Base-by-base conservation (phyloP, 176 grass and related monocot species). In the Oryza meridionalis region DNA sequence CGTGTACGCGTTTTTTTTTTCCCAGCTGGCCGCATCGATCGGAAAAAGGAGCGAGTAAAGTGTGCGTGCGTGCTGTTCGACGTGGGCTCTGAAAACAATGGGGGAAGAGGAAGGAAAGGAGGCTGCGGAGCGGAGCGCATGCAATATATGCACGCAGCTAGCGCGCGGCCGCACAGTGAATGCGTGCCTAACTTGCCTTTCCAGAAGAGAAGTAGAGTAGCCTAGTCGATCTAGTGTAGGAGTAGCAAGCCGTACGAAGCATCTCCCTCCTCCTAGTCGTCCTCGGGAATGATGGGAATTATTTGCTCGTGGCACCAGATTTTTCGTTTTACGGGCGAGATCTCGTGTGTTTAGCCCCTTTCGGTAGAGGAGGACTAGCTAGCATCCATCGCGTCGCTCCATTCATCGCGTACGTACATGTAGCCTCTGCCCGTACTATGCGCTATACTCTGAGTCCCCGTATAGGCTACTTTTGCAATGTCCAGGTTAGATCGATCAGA, bases 241-340 rank as follows among this genome's bases (percentile, higher is more conserved):
- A 35, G 33, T 5, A 5, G 33, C 33, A 35, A 21, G 6, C 6
- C 17, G 49, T 70, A 49, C 47, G 13, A 35, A 2, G 6, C 9
- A 10, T 10, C 42, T 43, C 42, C 42, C 29, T 35, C 38, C 19
- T 62, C 14, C 76, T 46, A 68, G 15, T 22, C 37, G 6, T 25
- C 80, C 88, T 97, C 86, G 95, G 90, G 88, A 94, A 97, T 83
- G 94, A 94, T 77, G 83, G 43, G 84, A 79, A 90, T 88, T 88
- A 82, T 82, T 90, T 82, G 78, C 88, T 77, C 49, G 78, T 40
- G 78, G 75, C 72, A 78, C 82, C 78, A 64, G 65, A 9, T 64
- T 42, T 80, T 81, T 77, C 46, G 47, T 61, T 91, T 5, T n/a
- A 53, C 83, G 19, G 27, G 31, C 10, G 76, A 87, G 80, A 75